phyloP scores from a whole-genome alignment of 2,329 filamentous ascomycete species.

The Paracamarosporium sp. region DNA sequence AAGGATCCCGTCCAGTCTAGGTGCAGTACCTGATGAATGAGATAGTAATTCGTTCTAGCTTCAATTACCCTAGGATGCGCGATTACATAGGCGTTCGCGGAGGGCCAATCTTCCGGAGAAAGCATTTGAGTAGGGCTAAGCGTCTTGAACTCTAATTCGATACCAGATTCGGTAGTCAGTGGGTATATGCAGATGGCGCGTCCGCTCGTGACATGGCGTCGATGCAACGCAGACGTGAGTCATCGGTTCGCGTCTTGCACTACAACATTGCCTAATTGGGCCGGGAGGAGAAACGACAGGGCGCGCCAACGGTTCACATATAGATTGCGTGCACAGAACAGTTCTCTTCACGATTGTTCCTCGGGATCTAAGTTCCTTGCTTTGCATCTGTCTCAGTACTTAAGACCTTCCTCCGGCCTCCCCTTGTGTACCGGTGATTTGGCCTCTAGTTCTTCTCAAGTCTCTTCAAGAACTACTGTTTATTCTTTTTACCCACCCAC shows the following conservation, averaged over 20 bases:
- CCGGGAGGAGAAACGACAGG: constrained; percentile 18
- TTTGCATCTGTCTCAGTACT: too few species aligned
- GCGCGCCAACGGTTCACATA: constrained; percentile 24
- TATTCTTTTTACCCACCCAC: not conserved
- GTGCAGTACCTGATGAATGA: too few species aligned
- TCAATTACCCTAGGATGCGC: not conserved
- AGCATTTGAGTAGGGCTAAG: constrained; percentile 2
- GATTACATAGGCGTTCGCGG: not conserved
- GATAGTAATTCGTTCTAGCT: too few species aligned
- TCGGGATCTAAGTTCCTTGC: too few species aligned
- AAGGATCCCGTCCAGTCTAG: too few species aligned
- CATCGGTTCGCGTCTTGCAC: constrained; percentile 31
- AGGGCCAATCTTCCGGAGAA: too few species aligned
- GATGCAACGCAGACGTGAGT: constrained; percentile 35
- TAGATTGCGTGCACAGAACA: constrained; percentile 20
- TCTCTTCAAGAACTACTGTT: not conserved
- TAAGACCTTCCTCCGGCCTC: too few species aligned
- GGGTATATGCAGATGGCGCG: not conserved
- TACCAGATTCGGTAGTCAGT: constrained; percentile 4
- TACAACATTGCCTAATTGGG: constrained; percentile 35
- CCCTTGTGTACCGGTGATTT: too few species aligned
- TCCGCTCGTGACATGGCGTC: constrained; percentile 2
- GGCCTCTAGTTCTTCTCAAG: too few species aligned
- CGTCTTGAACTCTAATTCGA: constrained; percentile 16
- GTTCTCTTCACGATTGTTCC: not conserved